These are phyloP conservation scores for Syzygium oleosum DNA, from an alignment of 345 rosid species.

Conservation along the genomic window DNA sequence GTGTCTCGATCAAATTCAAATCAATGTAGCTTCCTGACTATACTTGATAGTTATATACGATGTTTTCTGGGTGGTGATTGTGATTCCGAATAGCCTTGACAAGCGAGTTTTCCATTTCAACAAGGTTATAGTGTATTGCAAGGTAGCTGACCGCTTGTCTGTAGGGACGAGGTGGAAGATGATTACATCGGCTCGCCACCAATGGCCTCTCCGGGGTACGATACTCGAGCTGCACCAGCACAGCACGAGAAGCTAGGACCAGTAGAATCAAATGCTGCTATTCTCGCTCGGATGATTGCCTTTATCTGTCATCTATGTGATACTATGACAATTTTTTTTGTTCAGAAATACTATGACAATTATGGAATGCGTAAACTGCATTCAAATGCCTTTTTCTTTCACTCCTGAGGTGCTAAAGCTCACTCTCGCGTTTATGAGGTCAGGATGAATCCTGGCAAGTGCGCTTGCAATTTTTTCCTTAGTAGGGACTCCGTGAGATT, in stretches of 20 bases:
- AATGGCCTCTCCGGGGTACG: background rate
- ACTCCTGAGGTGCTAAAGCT: background rate
- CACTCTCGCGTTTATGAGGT: background rate
- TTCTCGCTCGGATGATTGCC: background rate
- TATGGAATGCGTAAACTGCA: background rate
- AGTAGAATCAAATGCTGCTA: background rate
- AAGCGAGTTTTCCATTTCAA: background rate
- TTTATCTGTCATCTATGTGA: background rate
- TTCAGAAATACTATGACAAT: too few relatives aligned
- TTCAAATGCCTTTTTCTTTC: background rate
- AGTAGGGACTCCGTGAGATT: too few relatives aligned
- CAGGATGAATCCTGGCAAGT: too few relatives aligned
- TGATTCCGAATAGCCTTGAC: background rate
- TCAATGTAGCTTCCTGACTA: background rate
- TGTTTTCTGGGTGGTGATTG: background rate
- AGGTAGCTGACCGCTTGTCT: background rate
- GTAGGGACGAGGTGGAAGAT: background rate
- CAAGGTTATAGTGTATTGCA: background rate
- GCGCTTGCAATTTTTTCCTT: too few relatives aligned
- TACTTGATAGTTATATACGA: background rate
- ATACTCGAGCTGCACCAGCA: background rate
- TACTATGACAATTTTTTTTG: background rate
- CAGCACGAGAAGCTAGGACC: background rate
- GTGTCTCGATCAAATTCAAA: background rate
- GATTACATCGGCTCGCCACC: background rate